A percentile compares a stretch with the other conserved stretches of the same genome.
phyloP scores from a whole-genome alignment of 2,329 filamentous ascomycete genomes.

The Fusarium hainanense region DNA sequence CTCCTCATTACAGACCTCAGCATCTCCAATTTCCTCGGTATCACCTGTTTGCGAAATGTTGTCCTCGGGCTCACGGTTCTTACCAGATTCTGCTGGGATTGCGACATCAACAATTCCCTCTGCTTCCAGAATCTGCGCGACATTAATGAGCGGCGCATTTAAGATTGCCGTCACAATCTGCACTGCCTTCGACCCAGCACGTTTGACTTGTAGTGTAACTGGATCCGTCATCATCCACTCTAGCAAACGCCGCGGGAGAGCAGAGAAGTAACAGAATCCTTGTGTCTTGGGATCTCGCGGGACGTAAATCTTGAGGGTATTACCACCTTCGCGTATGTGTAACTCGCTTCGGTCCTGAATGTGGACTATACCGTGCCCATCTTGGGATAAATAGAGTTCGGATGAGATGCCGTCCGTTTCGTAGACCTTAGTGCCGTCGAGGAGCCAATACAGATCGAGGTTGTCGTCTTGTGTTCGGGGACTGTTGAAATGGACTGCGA shows the following conservation, averaged over 20 bases:
- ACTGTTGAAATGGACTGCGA: conserved; percentile 40
- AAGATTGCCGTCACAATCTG: conserved; percentile 28
- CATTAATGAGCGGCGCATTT: conserved; percentile 32
- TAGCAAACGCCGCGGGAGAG: conserved; percentile 45
- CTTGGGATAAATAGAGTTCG: conserved; percentile 45
- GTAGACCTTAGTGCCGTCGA: conserved; percentile 34
- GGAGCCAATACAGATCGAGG: conserved; percentile 23
- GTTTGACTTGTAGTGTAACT: conserved; percentile 6
- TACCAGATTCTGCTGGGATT: background rate
- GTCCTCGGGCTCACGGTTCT: rapidly evolving
- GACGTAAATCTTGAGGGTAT: conserved; percentile 47
- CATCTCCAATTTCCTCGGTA: background rate
- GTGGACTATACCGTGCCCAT: conserved; percentile 32
- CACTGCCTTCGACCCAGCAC: conserved; percentile 1
- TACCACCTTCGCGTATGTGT: conserved; percentile 46
- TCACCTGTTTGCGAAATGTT: background rate
- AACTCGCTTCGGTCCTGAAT: conserved; percentile 37
- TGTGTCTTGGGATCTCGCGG: conserved; percentile 45
- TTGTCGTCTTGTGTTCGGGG: conserved; percentile 14
- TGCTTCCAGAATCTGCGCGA: conserved; percentile 31
- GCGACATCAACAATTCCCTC: conserved; percentile 37
- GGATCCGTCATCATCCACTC: conserved; percentile 52
- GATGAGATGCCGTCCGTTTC: conserved; percentile 50
- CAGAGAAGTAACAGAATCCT: conserved; percentile 44
- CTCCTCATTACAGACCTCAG: background rate